Base-by-base conservation (phyloP, 345 rosid species). In the Euclidium syriacum region DNA sequence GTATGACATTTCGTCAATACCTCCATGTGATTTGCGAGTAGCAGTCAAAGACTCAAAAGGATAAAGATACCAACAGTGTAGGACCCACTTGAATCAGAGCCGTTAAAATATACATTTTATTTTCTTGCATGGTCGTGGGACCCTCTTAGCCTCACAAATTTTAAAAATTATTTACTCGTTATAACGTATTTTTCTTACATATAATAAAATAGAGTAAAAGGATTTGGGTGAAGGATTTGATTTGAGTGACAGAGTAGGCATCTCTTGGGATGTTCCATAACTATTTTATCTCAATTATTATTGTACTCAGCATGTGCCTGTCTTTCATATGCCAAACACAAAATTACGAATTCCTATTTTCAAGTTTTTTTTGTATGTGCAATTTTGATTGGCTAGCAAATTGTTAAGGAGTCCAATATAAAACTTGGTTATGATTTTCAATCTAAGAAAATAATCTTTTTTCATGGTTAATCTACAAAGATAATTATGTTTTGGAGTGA, bases 231-330 rank as follows among this genome's bases (percentile, higher is more conserved):
- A 69, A 2, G 26, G 64, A 70, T 70, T 62, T 63, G 74, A 63
- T 62, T 47, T 62, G 74, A 62, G 38, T 54, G 59, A 48, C 64
- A 62, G 58, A 47, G 74, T 35, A 55, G 52, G 59, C 58, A 62
- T 63, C 74, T 63, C 64, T 70, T 70, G 74, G 74, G 69, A 70
- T 70, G 74, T 62, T 70, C 58, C 58, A 53, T 36, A 16, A 50
- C 47, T 59, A 42, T 36, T 26, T 27, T 12, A 52, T 68, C n/a
- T n/a, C n/a, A n/a, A 20, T 29, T 49, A 35, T 60, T 42, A 49
- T 60, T 69, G 62, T 62, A 54, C 58, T 38, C 68, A 36, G 10
- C 74, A 70, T 70, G 69, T 70, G 69, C 74, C 34, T 62, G 51
- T 70, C 69, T 22, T 57, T 55, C 68, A 38, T 47, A 38, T 63